Evolutionary conservation across 768 basidiomycete genomes (phyloP), one percentile per base, ranked within the genome.

Genomic region (Sarcodon aspratus): DNA sequence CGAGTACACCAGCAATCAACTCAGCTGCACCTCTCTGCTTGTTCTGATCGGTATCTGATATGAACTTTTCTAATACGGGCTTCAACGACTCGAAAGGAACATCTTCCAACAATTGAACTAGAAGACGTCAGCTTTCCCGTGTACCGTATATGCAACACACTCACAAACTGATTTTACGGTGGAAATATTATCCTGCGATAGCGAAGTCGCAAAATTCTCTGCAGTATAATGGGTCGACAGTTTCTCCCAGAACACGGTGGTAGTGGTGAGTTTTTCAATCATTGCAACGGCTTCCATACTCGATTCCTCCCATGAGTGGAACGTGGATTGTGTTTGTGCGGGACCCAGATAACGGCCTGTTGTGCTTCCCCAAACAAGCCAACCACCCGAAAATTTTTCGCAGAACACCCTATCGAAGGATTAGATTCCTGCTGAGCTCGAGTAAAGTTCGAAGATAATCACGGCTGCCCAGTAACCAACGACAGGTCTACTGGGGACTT

Each of bases 1-100:
- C 73, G 18, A 86, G 61, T n/a, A 85, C 52, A 21, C 85, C 85
- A 2, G 85, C 86, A 7, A 92, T 61, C 47, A 93, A 70, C 63
- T 96, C 92, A 5, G 89, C 89, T 8, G 87, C 82, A 3, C 87
- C 90, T 32, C 92, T 73, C 59, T 90, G 90, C 66, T 91, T 89
- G 65, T 94, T 85, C 51, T 88, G 82, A 54, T 87, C 80, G 52
- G 82, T 78, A 57, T 87, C 76, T 8, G 64, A 61, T 15, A 91
- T 66, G n/a, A 86, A 64, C 33, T 70, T 70, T 48, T 83, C 80
- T 35, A 90, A 59, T 1, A 76, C 73, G 0, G 80, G 80, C 51
- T 69, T 73, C 50, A 89, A 66, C 0, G 70, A 70, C 48, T 77
- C 71, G 48, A 88, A 76, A 1, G 85, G 80, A 48, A 76, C 77